Base-by-base conservation (phyloP, 202 grass and related monocot genomes). In the Cymbopogon flexuosus region DNA sequence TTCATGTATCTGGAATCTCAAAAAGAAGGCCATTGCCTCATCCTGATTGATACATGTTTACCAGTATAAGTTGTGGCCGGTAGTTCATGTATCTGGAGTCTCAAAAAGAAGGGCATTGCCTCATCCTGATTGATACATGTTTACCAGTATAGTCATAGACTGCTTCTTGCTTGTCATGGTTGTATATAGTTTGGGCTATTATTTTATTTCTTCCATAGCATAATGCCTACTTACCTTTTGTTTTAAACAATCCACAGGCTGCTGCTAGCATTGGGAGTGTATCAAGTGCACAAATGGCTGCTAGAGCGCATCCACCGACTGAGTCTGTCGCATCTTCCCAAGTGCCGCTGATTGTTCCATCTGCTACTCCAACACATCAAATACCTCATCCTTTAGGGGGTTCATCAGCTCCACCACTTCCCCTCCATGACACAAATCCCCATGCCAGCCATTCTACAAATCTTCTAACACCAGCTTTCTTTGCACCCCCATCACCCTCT, bases 381-480 rank as follows among this genome's bases (percentile, higher is more conserved):
- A 79, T 92, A 69, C 7, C 49, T n/a, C 67, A 84, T 77, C 85
- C 77, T 49, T 79, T 72, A 33, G 83, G 75, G 11, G 58, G 62
- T 72, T 85, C 93, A 65, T 82, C 90, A 63, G 78, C 93, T 45
- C 88, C 90, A 12, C 78, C 84, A 34, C 65, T 76, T n/a, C 88
- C 93, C 40, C 19, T 88, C 34, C 79, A 77, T 73, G 88, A 88
- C 46, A 81, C 67, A 70, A 84, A 68, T 52, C 19, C 62, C 10
- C 75, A 85, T 30, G 3, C 21, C 64, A 76, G 30, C 76, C 65
- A 34, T 73, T 84, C 88, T 8, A 59, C 86, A 78, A 88, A 93
- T 83, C 83, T 97, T 84, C 70, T 90, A 56, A 90, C 88, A 42
- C 88, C 93, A 1, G 89, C 88, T 5, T 91, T 93, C 68, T 93